Evolutionary conservation across 2,329 filamentous ascomycete genomes (phyloP).

Genomic region (Monilinia fructicola): DNA sequence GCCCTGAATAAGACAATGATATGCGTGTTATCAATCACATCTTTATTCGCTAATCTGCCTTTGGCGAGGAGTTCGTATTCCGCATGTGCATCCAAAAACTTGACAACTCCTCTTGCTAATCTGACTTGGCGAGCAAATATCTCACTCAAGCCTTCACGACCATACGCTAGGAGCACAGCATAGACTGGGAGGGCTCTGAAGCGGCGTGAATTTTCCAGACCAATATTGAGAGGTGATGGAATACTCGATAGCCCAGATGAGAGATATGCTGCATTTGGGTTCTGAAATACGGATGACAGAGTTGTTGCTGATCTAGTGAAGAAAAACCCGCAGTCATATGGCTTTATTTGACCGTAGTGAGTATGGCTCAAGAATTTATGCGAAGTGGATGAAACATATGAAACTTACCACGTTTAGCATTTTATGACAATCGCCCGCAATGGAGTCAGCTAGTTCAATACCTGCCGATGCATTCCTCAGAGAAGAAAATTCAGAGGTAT

Average conservation of each 20-base stretch:
- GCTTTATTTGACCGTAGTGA: constrained; percentile 42
- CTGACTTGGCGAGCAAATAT: constrained; percentile 72
- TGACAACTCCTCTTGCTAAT: constrained; percentile 67
- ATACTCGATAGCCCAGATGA: constrained; percentile 50
- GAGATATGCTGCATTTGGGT: constrained; percentile 84
- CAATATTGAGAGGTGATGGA: constrained; percentile 81
- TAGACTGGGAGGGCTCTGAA: constrained; percentile 92
- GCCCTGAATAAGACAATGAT: constrained; percentile 79
- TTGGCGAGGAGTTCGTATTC: constrained; percentile 66
- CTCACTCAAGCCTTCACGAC: constrained; percentile 62
- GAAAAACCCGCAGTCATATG: constrained; percentile 92
- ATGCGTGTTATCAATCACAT: constrained; percentile 30
- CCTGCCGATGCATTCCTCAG: constrained; percentile 57
- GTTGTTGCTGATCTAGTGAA: constrained; percentile 64
- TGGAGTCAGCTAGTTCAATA: constrained; percentile 80
- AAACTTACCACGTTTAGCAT: constrained; percentile 76
- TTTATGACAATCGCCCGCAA: constrained; percentile 85
- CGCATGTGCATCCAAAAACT: constrained; percentile 58
- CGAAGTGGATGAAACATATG: background rate
- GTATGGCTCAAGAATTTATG: constrained; percentile 1
- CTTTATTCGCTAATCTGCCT: constrained; percentile 51
- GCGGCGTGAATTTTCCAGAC: constrained; percentile 85
- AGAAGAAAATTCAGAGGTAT: constrained; percentile 54
- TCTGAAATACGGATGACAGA: constrained; percentile 68
- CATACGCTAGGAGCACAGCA: constrained; percentile 73